These are phyloP conservation scores for Alternaria alternata DNA, from an alignment of 2,329 filamentous ascomycete species.

Conservation along the genomic window DNA sequence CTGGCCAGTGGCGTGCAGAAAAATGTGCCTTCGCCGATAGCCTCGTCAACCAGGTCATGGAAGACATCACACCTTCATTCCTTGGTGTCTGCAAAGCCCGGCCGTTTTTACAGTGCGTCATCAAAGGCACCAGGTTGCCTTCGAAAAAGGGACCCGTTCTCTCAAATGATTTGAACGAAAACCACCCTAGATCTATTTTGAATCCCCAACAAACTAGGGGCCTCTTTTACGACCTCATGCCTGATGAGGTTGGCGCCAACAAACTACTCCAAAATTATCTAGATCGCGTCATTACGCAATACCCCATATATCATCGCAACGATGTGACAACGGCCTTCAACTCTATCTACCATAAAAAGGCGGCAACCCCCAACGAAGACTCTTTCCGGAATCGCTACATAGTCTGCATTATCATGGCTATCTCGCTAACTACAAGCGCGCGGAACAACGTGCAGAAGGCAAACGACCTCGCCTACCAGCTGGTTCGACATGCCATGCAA, in stretches of 20 bases:
- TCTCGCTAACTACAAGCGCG: conserved; percentile 46
- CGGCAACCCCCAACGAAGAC: conserved; percentile 34
- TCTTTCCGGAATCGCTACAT: conserved; percentile 45
- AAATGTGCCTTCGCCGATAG: conserved; percentile 42
- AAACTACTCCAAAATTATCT: conserved; percentile 46
- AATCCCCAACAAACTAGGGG: conserved; percentile 44
- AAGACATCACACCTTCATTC: conserved; percentile 47
- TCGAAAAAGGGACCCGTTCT: conserved; percentile 46
- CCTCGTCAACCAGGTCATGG: conserved; percentile 46
- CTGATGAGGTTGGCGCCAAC: conserved; percentile 42
- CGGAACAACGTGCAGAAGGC: conserved; percentile 44
- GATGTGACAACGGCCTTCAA: conserved; percentile 47
- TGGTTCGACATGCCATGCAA: conserved; percentile 48
- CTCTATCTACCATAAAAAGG: conserved; percentile 41
- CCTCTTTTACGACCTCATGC: conserved; percentile 36
- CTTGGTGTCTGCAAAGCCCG: conserved; percentile 45
- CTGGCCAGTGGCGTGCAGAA: conserved; percentile 24
- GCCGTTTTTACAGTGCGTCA: conserved; percentile 46
- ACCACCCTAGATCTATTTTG: conserved; percentile 48
- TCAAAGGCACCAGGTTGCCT: conserved; percentile 46
- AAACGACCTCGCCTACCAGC: conserved; percentile 42
- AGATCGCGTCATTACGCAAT: conserved; percentile 46
- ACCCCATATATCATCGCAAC: conserved; percentile 48
- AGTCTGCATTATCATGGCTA: conserved; percentile 50
- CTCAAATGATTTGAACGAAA: conserved; percentile 47